phyloP scores from a whole-genome alignment of 441 rosid genomes.

The Syzygium syzygioides region DNA sequence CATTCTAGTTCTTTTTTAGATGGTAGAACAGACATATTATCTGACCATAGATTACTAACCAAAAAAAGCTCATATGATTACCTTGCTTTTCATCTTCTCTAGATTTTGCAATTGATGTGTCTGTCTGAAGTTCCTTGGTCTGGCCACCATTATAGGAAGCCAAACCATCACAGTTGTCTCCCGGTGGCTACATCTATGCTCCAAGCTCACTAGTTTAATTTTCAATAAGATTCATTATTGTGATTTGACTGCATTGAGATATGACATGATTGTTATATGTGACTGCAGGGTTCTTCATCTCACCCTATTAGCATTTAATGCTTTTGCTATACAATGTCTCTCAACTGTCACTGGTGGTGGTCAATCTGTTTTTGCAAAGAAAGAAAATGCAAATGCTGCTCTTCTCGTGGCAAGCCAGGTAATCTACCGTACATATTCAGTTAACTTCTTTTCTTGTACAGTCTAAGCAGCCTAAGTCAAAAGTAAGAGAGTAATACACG shows the following conservation, averaged over 20 bases:
- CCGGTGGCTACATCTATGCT: neutral
- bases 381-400: constrained; percentile 63
- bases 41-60: neutral
- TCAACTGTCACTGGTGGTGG: constrained; percentile 43
- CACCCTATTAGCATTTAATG: constrained; percentile 53
- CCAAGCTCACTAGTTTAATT: neutral
- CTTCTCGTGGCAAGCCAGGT: constrained; percentile 92
- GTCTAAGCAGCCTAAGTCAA: neutral
- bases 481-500: neutral
- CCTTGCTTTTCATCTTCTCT: neutral
- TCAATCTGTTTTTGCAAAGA: constrained; percentile 44
- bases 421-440: neutral
- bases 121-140: neutral
- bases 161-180: neutral
- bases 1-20: neutral
- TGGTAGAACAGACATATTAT: neutral
- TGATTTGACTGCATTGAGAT: neutral
- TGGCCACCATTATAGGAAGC: neutral
- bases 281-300: constrained; percentile 66
- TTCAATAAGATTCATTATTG: neutral
- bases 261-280: neutral
- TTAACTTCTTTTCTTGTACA: neutral
- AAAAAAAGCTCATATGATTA: neutral
- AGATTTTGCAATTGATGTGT: neutral
- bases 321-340: constrained; percentile 42